Percentiles rank a stretch among this genome's conserved stretches.
Evolutionary conservation across 2,329 filamentous ascomycete genomes (phyloP).

Genomic region (Pseudogymnoascus pannorum): DNA sequence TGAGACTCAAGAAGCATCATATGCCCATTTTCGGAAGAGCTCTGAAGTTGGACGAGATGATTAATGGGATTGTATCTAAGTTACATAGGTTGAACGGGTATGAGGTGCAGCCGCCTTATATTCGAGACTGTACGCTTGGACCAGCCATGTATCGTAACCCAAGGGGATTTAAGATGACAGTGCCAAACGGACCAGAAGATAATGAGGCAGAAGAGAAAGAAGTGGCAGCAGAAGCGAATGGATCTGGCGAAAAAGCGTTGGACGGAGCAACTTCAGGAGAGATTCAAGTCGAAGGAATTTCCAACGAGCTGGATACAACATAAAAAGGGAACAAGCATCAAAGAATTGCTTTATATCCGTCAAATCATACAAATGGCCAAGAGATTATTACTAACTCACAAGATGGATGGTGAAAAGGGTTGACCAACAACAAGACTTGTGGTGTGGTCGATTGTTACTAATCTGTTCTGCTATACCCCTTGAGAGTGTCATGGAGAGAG

Average conservation of each 20-base stretch:
- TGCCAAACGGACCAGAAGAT: background rate
- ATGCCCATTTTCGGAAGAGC: background rate
- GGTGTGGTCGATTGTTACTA: background rate
- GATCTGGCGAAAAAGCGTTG: no score
- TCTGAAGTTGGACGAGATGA: background rate
- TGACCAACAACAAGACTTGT: background rate
- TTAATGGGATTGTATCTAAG: background rate
- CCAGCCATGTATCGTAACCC: slow-evolving; percentile 11
- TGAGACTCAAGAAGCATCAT: background rate
- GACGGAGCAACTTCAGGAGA: no score
- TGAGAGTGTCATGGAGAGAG: background rate
- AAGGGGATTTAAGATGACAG: background rate
- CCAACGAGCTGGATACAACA: background rate
- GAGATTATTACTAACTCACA: background rate
- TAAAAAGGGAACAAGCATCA: background rate
- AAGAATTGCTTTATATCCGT: background rate
- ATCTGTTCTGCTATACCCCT: background rate
- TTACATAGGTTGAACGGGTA: slow-evolving; percentile 1
- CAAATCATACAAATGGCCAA: background rate
- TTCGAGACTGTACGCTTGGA: slow-evolving; percentile 6
- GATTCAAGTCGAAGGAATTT: no score
- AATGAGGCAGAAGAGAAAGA: no score
- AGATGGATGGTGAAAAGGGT: background rate
- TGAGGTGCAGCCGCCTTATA: background rate
- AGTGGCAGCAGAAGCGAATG: no score